Evolutionary conservation across 2,329 filamentous ascomycete species (phyloP), one percentile per base, ranked within the genome.

Genomic region (Thermoascus crustaceus): DNA sequence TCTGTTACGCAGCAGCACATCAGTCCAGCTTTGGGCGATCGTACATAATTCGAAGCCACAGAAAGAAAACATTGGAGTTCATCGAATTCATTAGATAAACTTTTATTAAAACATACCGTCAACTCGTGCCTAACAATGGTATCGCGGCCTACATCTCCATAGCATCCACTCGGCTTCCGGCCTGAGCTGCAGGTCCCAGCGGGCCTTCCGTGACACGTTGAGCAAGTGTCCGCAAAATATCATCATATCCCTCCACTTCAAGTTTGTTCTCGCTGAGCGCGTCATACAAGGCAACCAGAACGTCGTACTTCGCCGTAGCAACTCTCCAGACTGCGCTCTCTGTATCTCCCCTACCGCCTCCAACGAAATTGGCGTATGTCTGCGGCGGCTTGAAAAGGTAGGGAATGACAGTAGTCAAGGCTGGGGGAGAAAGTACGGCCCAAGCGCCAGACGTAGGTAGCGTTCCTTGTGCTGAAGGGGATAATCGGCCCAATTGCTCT

Each of bases 321-420:
- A 79, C 64, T 41, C 69, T 67, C 56, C 73, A 78, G 3, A 74
- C 72, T 2, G 71, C 66, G 42, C 68, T 73, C 47, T 78, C 71
- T 1, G 68, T 58, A 47, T 77, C 75, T 2, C 71, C 72, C 7
- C 68, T 61, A 7, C 75, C 74, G 23, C 64, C 61, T 9, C 71
- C 72, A 0, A 76, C 73, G n/a, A 77, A 63, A 35, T 74, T 75
- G 8, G 69, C 67, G 40, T 74, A 76, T 0, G 68, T 71, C 19
- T 70, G 68, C 1, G 75, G 68, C 3, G 73, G 72, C 35, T 69
- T 71, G 37, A 78, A 66, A 2, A 79, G 58, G 45, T 72, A 76
- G 0, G 75, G 74, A 0, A 78, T 52, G 1, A 76, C 61, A 2
- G 63, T 63, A 34, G 60, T 69, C 38, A 67, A 59, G 30, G 63